Conservation (phyloP, 805 yeast genomes). For the Cyberlindnera amylophila region DNA sequence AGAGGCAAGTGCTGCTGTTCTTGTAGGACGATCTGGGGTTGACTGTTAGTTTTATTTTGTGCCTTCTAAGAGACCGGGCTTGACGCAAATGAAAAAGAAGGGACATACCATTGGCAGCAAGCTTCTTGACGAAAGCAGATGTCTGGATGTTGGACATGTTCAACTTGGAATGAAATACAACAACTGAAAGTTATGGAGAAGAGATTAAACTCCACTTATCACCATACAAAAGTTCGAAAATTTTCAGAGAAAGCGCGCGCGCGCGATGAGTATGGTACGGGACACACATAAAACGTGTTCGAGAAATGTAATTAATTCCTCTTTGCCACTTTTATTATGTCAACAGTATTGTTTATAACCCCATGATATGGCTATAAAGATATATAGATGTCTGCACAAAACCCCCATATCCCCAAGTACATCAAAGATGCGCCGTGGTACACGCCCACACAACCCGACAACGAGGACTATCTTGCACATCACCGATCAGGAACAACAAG, state of each 20-base stretch:
- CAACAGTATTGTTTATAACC: neutral
- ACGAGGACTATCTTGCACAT: constrained; percentile 49
- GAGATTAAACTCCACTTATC: too few species aligned
- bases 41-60: too few species aligned
- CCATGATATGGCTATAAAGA: too few species aligned
- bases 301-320: too few species aligned
- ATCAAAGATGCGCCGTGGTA: constrained; percentile 42
- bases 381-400: constrained; percentile 16
- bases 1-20: constrained; percentile 70
- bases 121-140: constrained; percentile 63
- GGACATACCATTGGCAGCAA: constrained; percentile 73
- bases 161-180: neutral
- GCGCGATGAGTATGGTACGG: constrained; percentile 2
- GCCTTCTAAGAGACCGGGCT: too few species aligned
- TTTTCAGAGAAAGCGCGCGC: neutral
- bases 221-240: neutral
- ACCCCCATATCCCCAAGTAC: constrained; percentile 38
- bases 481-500: constrained; percentile 40
- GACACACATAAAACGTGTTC: neutral
- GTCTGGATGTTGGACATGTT: constrained; percentile 32
- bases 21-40: constrained; percentile 54
- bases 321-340: too few species aligned
- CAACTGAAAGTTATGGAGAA: too few species aligned
- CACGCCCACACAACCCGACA: constrained; percentile 18
- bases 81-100: too few species aligned